phyloP scores from a whole-genome alignment of 176 grass and related monocot species.

The Carex parvula region DNA sequence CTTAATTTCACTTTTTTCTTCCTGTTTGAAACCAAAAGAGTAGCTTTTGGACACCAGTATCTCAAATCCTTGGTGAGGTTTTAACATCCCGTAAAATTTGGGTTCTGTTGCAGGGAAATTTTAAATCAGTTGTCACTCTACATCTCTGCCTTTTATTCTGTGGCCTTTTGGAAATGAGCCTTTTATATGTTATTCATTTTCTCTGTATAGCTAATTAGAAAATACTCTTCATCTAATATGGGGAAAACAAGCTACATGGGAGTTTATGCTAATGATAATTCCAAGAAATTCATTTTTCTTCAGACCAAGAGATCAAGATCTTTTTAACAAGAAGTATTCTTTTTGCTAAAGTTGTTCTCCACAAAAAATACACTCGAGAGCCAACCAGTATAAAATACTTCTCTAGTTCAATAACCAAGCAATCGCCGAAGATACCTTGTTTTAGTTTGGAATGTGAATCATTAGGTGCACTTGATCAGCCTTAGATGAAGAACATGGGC shows the following conservation, averaged over 20 bases:
- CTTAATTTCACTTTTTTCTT: not conserved
- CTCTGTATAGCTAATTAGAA: not conserved
- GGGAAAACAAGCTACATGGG: not conserved
- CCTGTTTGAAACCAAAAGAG: not conserved
- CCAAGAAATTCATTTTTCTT: not conserved
- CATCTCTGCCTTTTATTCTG: too few species aligned
- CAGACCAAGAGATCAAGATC: not conserved
- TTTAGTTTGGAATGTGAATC: not conserved
- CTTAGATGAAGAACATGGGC: not conserved
- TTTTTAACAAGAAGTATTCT: not conserved
- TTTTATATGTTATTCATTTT: too few species aligned
- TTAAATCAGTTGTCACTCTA: too few species aligned
- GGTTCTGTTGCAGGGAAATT: too few species aligned
- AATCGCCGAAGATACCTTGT: not conserved
- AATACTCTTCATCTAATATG: not conserved
- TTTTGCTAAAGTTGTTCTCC: not conserved
- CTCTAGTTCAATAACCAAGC: not conserved
- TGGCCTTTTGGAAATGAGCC: too few species aligned
- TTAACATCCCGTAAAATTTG: not conserved
- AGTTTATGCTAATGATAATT: not conserved
- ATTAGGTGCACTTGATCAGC: not conserved
- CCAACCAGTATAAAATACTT: not conserved
- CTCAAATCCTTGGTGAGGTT: not conserved
- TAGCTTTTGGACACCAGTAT: not conserved
- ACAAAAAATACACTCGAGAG: not conserved